A percentile compares a stretch with the other conserved stretches of the same genome.
Evolutionary conservation across 257 asterid species (phyloP).

Genomic region (Knoxia roxburghii): DNA sequence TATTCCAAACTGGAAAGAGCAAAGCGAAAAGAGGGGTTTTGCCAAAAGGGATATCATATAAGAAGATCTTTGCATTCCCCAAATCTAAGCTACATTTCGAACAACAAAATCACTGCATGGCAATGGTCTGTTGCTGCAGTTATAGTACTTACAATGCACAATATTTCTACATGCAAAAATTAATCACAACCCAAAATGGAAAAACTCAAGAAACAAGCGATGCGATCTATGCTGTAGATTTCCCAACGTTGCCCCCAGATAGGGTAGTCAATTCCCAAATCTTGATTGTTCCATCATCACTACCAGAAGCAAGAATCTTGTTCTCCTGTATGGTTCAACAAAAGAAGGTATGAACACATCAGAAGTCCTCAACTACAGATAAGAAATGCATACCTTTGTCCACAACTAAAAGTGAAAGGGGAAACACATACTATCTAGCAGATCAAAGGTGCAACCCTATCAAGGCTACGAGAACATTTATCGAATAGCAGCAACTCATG

Average conservation of each 20-base stretch:
- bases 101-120: background rate
- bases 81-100: background rate
- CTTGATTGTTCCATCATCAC: slow-evolving; percentile 86
- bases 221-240: slow-evolving; percentile 17
- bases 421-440: background rate
- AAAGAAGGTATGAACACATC: background rate
- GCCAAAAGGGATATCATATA: background rate
- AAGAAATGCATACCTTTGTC: too few relatives aligned
- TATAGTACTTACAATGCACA: background rate
- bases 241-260: slow-evolving; percentile 16
- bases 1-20: background rate
- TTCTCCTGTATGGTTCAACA: slow-evolving; percentile 41
- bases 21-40: background rate
- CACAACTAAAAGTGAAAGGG: too few relatives aligned
- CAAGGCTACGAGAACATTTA: background rate
- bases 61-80: background rate
- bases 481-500: background rate
- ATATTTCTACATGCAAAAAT: background rate
- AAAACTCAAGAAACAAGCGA: background rate
- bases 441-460: background rate
- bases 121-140: background rate
- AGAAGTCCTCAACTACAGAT: background rate
- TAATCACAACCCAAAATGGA: background rate
- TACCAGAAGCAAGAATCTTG: slow-evolving; percentile 67
- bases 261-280: slow-evolving; percentile 66